Evolutionary conservation across 345 rosid genomes (phyloP), one percentile per base, ranked within the genome.

Genomic region (Cardamine occulta): DNA sequence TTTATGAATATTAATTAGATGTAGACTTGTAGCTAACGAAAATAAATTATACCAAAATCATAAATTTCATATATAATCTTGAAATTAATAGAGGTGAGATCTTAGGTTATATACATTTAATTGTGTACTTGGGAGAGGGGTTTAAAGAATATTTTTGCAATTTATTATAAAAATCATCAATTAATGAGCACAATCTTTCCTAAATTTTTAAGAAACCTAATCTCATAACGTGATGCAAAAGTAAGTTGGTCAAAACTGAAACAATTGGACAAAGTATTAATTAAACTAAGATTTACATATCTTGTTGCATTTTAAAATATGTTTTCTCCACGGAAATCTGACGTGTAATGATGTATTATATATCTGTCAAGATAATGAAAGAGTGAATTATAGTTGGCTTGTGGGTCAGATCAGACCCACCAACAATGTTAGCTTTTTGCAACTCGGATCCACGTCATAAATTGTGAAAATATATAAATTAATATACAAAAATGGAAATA

Each of bases 381-480:
- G 56, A 44, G 9, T 59, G 26, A 45, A 60, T 60, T 14, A 68
- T 61, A 40, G 49, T 61, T 68, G 70, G 64, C 24, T 75, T 15
- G 53, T 67, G 56, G 63, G 42, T 23, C 60, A 18, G 23, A 37
- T 67, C 52, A 42, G 75, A 76, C 53, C 74, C 21, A 68, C 21
- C 79, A 7, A 62, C 70, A 69, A 69, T 76, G 34, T 62, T 49
- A 76, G 17, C 31, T 70, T 61, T 61, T 14, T 61, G 57, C 51
- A 21, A 76, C 59, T 68, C 1, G 35, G 71, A 69, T 70, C 75
- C 75, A 76, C 80, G 75, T 70, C 79, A 45, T 67, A 32, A 56
- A 44, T 44, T 2, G 4, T 19, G 48, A 19, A 66, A 66, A 17
- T 60, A 39, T 66, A 57, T 59, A 37, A 26, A 34, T 66, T 35